phyloP scores from a whole-genome alignment of 176 grass and related monocot genomes.

The Aegilops tauschii region DNA sequence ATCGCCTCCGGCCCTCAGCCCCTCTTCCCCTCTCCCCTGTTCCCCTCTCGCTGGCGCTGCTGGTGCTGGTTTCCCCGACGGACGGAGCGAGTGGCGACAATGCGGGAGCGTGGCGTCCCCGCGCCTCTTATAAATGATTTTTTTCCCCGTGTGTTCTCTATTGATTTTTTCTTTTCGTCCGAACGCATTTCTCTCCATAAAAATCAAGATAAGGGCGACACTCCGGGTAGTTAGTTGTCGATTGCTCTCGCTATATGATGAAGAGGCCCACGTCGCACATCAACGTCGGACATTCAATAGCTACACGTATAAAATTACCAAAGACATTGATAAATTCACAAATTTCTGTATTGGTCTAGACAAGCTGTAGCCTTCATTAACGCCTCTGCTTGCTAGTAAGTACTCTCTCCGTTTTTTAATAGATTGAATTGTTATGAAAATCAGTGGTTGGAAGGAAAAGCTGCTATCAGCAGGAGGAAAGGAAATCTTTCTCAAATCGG shows the following conservation, averaged over 20 bases:
- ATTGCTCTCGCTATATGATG: not conserved
- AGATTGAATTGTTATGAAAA: no score
- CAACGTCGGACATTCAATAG: not conserved
- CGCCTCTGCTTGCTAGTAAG: no score
- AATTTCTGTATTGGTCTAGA: not conserved
- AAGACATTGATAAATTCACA: not conserved
- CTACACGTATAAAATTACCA: not conserved
- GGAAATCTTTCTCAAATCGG: no score
- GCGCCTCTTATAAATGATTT: constrained; percentile 5
- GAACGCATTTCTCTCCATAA: not conserved
- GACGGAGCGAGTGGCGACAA: not conserved
- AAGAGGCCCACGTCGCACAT: not conserved
- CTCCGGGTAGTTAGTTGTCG: not conserved
- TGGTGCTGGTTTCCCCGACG: not conserved
- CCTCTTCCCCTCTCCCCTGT: not conserved
- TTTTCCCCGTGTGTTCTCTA: not conserved
- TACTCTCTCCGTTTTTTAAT: no score
- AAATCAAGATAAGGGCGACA: not conserved
- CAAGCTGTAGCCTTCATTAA: not conserved
- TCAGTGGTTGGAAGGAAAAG: no score
- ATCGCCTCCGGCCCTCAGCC: not conserved
- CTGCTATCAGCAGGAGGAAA: no score
- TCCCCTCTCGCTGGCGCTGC: not conserved
- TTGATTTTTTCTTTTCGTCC: not conserved
- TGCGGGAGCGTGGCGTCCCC: constrained; percentile 16